Evolutionary conservation across 1,139 yeast genomes (phyloP), one percentile per base, ranked within the genome.

Genomic region (Pneumocystis murina): DNA sequence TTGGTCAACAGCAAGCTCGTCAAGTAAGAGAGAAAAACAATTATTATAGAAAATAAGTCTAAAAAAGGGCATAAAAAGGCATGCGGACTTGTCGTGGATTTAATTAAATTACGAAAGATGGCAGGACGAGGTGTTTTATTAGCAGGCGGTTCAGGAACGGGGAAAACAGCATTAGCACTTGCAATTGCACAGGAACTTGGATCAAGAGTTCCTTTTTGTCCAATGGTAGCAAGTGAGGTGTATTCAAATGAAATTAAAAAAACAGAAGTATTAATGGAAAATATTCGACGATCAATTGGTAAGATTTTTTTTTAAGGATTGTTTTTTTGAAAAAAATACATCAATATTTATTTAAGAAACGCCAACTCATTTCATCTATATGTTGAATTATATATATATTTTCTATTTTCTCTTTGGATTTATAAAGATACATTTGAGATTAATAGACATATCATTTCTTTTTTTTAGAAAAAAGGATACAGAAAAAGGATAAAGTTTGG

Each of bases 231-330:
- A 35, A 84, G 91, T 64, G 98, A 92, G 75, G 79, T 92, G 68
- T 92, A 85, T 74, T 87, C 96, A n/a, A 96, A 96, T 3, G 99
- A 92, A 75, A 96, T 94, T 63, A 92, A 92, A 76, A 94, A 94
- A 77, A 94, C 98, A 0, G 96, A 94, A 71, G 92, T 95, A 0
- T 78, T 92, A 70, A 92, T 92, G 98, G 98, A 92, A 74, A 91
- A 92, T 74, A 92, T 94, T 75, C 83, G 99, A 77, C 83, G 95
- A 70, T 96, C 98, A 17, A 92, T 92, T 73, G 97, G 54, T 63
- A 24, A 14, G 54, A 24, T 14, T 17, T 16, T 28, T 28, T n/a
- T 28, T 28, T 28, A 4, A 28, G 35, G 35, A 33, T 5, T 33
- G 8, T 33, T 33, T 5, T 5, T 33, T 4, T 33, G 8, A 7